phyloP scores from a whole-genome alignment of 1,284 basidiomycete genomes.

The Heliocybe sulcata region DNA sequence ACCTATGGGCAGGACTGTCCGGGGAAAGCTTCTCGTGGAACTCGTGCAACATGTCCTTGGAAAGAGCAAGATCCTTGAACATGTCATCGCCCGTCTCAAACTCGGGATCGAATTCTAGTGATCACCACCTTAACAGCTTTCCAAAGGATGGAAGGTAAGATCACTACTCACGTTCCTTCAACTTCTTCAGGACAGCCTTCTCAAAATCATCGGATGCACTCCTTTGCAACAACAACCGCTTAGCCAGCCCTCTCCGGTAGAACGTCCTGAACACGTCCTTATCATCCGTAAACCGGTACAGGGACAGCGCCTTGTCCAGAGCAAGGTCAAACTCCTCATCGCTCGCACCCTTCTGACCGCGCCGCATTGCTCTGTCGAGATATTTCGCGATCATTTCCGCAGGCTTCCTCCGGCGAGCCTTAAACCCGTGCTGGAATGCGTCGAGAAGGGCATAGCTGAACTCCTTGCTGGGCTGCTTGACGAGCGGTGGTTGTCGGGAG shows the following conservation, averaged over 20 bases:
- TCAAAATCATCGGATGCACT: conserved; percentile 93
- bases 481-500: conserved; percentile 16
- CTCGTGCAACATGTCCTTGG: conserved; percentile 58
- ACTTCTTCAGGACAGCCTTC: conserved; percentile 79
- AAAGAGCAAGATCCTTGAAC: conserved; percentile 82
- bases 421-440: conserved; percentile 81
- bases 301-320: conserved; percentile 71
- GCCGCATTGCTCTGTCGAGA: conserved; percentile 81
- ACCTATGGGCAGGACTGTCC: conserved; percentile 25
- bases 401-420: conserved; percentile 77
- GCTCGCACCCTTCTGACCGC: conserved; percentile 70
- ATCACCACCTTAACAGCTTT: not conserved
- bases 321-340: conserved; percentile 66
- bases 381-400: conserved; percentile 95
- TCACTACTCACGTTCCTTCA: conserved; percentile 69
- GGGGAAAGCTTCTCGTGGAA: conserved; percentile 31
- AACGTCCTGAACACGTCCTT: conserved; percentile 94
- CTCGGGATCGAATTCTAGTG: conserved; percentile 76
- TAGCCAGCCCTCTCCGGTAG: conserved; percentile 87
- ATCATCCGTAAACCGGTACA: conserved; percentile 88
- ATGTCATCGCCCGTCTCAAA: conserved; percentile 87
- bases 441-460: conserved; percentile 61
- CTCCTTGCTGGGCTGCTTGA: conserved; percentile 34
- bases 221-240: conserved; percentile 79
- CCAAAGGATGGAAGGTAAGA: not conserved